These are phyloP conservation scores for Rhodamnia rubescens DNA, from an alignment of 345 rosid genomes.

Conservation along the genomic window DNA sequence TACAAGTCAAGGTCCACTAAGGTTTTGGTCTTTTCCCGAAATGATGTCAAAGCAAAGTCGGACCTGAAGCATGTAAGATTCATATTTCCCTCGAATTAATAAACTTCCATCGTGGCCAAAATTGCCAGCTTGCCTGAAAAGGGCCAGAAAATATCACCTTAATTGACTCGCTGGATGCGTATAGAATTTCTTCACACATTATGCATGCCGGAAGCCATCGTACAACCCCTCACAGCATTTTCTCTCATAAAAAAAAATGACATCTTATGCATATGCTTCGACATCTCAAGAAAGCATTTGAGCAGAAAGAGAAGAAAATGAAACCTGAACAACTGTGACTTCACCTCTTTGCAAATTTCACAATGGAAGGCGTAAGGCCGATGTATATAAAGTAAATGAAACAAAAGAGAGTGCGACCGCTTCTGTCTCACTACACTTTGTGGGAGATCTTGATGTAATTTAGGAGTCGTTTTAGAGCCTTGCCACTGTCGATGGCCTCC, in stretches of 20 bases:
- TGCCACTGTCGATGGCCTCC: conserved; percentile 87
- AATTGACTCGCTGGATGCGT: background rate
- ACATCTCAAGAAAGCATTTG: background rate
- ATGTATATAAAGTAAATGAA: background rate
- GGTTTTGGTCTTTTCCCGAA: background rate
- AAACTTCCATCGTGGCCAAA: background rate
- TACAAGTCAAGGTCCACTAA: background rate
- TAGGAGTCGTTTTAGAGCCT: conserved; percentile 61
- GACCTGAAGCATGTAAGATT: background rate
- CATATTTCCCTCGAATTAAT: background rate
- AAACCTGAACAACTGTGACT: background rate
- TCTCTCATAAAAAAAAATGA: background rate
- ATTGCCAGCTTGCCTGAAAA: background rate
- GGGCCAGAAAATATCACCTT: background rate
- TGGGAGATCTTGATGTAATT: conserved; percentile 72
- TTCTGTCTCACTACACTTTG: conserved; percentile 18
- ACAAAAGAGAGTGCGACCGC: background rate
- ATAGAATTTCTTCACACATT: background rate
- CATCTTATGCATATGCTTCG: background rate
- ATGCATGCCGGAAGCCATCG: background rate
- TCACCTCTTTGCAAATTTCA: background rate
- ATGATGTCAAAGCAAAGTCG: background rate
- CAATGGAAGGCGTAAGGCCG: background rate
- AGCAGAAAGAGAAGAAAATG: background rate
- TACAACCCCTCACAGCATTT: background rate